Conservation (phyloP, 495 filamentous ascomycete genomes). For the Penicillium steckii region DNA sequence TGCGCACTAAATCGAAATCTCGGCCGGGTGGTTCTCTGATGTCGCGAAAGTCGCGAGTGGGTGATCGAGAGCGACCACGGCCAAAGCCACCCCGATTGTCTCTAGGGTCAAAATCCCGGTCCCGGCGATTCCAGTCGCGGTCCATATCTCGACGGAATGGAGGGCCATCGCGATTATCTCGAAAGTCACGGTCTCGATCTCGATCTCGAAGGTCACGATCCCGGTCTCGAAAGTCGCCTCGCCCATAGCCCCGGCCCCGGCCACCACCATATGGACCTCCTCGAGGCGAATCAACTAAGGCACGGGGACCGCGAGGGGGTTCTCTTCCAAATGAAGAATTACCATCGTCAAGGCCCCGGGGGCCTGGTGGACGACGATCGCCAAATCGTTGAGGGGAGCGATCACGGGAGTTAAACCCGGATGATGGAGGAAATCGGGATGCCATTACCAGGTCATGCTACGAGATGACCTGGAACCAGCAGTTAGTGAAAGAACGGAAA, state of each 20-base stretch:
- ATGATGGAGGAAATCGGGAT: conserved; percentile 44
- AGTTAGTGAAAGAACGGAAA: neutral
- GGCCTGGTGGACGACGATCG: conserved; percentile 42
- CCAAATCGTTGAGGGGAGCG: conserved; percentile 47
- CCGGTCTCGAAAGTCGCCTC: conserved; percentile 61
- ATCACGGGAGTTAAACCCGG: conserved; percentile 50
- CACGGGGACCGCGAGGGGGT: conserved; percentile 71
- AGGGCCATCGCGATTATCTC: conserved; percentile 39
- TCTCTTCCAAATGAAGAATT: conserved; percentile 45
- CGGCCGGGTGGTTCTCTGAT: conserved; percentile 37
- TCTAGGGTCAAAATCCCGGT: conserved; percentile 45
- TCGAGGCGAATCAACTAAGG: conserved; percentile 61
- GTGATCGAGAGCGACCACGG: conserved; percentile 46
- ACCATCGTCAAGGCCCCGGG: conserved; percentile 42
- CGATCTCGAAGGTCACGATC: conserved; percentile 52
- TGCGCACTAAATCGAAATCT: conserved; percentile 44
- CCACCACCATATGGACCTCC: conserved; percentile 44
- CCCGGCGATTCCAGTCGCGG: conserved; percentile 39
- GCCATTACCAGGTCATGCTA: conserved; percentile 53
- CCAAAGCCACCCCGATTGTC: conserved; percentile 40
- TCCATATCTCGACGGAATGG: conserved; percentile 41
- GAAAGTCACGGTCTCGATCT: conserved; percentile 42
- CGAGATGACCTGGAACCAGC: conserved; percentile 15
- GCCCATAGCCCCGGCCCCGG: conserved; percentile 48
- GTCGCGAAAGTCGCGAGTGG: conserved; percentile 52